A percentile compares a stretch with the other conserved stretches of the same genome.
These are phyloP conservation scores for Tubosaeta brunneosetosa DNA, from an alignment of 768 basidiomycete species.

Conservation along the genomic window DNA sequence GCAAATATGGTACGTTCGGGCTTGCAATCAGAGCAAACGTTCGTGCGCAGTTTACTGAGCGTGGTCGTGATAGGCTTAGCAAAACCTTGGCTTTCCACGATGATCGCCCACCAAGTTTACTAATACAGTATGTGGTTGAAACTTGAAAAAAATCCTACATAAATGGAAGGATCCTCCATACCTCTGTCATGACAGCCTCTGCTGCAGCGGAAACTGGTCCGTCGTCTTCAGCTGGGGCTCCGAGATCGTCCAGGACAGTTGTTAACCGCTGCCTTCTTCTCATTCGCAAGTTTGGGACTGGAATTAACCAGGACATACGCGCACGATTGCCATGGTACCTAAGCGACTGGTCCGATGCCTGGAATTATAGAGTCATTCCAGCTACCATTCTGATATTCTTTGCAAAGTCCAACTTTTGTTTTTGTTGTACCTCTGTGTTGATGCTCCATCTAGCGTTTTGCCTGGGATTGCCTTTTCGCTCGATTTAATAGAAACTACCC, in stretches of 20 bases:
- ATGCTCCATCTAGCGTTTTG: slow-evolving; percentile 50
- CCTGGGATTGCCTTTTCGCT: slow-evolving; percentile 91
- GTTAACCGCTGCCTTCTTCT: neutral
- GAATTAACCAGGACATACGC: slow-evolving; percentile 67
- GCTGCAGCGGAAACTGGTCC: neutral
- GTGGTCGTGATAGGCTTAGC: no score
- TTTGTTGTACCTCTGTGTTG: neutral
- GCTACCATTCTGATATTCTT: slow-evolving; percentile 84
- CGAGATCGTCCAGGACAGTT: neutral
- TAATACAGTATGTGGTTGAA: neutral
- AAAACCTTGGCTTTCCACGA: no score
- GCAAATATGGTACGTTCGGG: no score
- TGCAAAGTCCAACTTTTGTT: slow-evolving; percentile 56
- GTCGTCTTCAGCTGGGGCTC: neutral
- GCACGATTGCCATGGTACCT: slow-evolving; percentile 74
- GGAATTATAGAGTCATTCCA: slow-evolving; percentile 87
- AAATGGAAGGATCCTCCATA: neutral
- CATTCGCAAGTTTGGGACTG: slow-evolving; percentile 42
- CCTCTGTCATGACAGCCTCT: neutral
- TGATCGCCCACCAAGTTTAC: no score
- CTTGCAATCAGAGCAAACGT: no score
- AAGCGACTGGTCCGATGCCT: slow-evolving; percentile 88
- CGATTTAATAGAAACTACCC: slow-evolving; percentile 87
- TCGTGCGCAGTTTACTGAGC: no score
- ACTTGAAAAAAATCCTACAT: neutral